These are phyloP conservation scores for Mimosa pudica DNA, from an alignment of 306 rosid genomes.

Conservation along the genomic window DNA sequence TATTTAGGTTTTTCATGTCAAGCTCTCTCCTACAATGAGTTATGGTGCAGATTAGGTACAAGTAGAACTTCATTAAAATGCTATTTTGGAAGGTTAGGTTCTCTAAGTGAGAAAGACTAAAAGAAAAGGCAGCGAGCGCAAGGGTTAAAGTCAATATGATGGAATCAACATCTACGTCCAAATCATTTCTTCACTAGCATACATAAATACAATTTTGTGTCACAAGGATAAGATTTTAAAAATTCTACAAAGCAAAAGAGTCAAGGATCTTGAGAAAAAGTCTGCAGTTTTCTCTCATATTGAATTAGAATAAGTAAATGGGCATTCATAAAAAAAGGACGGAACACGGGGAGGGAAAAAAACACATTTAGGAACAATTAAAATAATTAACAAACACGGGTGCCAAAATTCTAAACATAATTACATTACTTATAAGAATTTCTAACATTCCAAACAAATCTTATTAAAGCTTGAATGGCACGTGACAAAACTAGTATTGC, in stretches of 20 bases:
- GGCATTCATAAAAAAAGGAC: not conserved
- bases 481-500: slow-evolving; percentile 6
- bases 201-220: too few species aligned
- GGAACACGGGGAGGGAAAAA: not conserved
- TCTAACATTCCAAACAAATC: not conserved
- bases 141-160: too few species aligned
- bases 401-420: not conserved
- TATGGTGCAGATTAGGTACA: too few species aligned
- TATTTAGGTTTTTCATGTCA: too few species aligned
- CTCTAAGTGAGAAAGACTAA: too few species aligned
- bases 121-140: too few species aligned
- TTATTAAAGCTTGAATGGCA: not conserved
- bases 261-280: not conserved
- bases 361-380: not conserved
- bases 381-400: not conserved
- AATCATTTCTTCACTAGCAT: too few species aligned
- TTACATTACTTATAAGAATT: not conserved
- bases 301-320: not conserved
- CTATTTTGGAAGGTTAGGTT: too few species aligned
- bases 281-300: not conserved
- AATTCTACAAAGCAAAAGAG: not conserved
- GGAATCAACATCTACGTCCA: too few species aligned
- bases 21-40: too few species aligned
- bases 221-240: not conserved
- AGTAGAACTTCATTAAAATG: too few species aligned